phyloP scores from a whole-genome alignment of 2,329 filamentous ascomycete species.

The Ploettnerulaceae sp. region DNA sequence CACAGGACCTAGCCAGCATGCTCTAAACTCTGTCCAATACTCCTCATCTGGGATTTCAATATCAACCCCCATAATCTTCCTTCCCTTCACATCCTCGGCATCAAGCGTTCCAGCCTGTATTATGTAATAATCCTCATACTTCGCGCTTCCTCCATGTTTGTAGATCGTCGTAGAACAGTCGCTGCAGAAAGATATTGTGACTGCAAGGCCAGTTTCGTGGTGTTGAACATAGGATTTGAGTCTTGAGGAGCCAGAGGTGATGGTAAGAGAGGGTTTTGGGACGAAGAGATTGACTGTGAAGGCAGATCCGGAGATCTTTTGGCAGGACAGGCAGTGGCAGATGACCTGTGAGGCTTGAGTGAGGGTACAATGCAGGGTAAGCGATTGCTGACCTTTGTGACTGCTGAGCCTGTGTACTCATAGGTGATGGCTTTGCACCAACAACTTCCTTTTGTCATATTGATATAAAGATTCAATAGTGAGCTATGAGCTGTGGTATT shows the following conservation, averaged over 20 bases:
- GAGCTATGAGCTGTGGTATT: no score
- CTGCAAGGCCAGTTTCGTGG: constrained; percentile 5
- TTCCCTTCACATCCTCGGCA: not conserved
- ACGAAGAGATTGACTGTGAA: constrained; percentile 9
- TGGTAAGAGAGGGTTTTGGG: not conserved
- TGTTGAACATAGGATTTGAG: constrained; percentile 1
- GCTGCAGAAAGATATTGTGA: constrained; percentile 4
- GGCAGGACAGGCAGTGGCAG: constrained; percentile 9
- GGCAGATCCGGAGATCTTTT: constrained; percentile 6
- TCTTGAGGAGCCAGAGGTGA: not conserved
- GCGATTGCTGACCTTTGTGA: constrained; percentile 3
- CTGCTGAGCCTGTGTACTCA: not conserved
- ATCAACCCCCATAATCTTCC: not conserved
- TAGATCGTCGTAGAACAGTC: constrained; percentile 2
- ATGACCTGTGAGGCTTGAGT: not conserved
- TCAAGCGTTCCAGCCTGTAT: constrained; percentile 3
- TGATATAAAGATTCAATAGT: no score
- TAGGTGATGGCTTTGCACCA: constrained; percentile 4
- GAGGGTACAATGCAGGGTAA: not conserved
- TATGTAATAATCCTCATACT: constrained; percentile 6
- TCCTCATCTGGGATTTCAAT: constrained; percentile 1
- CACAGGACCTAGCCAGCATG: constrained; percentile 1
- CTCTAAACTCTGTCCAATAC: constrained; percentile 8
- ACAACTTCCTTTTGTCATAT: constrained; percentile 6
- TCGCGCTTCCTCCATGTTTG: constrained; percentile 8